A percentile compares a stretch with the other conserved stretches of the same genome.
These are phyloP conservation scores for Sugiyamaella marilandica DNA, from an alignment of 805 yeast species.

Conservation along the genomic window DNA sequence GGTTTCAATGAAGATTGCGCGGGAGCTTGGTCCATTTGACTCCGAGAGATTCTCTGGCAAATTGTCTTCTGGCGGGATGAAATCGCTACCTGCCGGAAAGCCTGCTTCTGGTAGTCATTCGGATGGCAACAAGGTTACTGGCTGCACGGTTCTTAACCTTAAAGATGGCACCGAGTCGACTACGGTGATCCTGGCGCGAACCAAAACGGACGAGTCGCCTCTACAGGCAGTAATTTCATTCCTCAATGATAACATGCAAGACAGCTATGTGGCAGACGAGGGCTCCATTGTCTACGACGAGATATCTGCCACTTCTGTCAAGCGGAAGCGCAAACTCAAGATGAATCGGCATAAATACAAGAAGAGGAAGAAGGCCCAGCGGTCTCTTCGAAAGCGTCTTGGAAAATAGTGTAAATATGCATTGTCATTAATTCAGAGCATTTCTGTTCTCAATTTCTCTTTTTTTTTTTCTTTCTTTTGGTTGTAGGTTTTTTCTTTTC, in stretches of 20 bases:
- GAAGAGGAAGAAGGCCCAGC: slow-evolving; percentile 93
- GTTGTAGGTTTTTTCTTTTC: not conserved
- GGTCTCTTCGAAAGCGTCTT: slow-evolving; percentile 40
- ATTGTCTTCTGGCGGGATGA: not conserved
- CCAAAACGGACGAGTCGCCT: slow-evolving; percentile 9
- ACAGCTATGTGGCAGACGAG: not conserved
- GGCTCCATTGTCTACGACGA: slow-evolving; percentile 1
- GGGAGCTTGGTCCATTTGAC: slow-evolving; percentile 14
- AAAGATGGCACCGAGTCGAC: slow-evolving; percentile 12
- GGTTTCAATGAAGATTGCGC: slow-evolving; percentile 5
- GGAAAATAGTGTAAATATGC: slow-evolving; percentile 19
- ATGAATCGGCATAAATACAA: slow-evolving; percentile 97
- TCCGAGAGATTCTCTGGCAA: not conserved
- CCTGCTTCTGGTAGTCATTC: not conserved
- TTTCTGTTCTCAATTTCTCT: not conserved
- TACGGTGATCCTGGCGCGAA: slow-evolving; percentile 13
- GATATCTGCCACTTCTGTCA: slow-evolving; percentile 33
- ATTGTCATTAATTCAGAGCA: not conserved
- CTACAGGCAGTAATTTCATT: slow-evolving; percentile 11
- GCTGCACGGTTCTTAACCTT: slow-evolving; percentile 10
- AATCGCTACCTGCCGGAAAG: not conserved
- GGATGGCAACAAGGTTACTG: slow-evolving; percentile 10
- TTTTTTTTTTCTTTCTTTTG: not conserved
- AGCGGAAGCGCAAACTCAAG: slow-evolving; percentile 69
- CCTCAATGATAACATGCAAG: slow-evolving; percentile 11